Evolutionary conservation across 2,329 filamentous ascomycete genomes (phyloP), one percentile per base, ranked within the genome.

Genomic region (Aspergillus sp.): DNA sequence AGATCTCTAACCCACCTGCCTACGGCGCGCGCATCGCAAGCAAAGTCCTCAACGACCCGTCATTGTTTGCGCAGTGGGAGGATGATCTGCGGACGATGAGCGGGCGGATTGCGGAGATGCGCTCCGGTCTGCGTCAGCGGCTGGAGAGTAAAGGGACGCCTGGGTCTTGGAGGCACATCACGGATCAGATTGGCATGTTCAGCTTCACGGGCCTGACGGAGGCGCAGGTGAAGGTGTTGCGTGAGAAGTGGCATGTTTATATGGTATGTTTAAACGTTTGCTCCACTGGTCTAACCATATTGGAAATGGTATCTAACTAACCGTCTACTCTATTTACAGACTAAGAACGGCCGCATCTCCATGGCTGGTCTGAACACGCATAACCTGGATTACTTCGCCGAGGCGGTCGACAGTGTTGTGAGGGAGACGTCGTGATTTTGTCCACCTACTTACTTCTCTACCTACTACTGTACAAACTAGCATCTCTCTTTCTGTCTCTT

Each of bases 121-220:
- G 95, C 63, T 86, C 86, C 70, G 86, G 84, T 3, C 80, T 99
- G 66, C 85, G 91, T 51, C 78, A 80, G 56, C 91, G 93, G 76
- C 85, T 99, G 11, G 93, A 98, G 78, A 86, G 87, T 70, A 83
- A 93, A 59, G 86, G 85, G 30, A 97, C 95, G 0, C 93, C 93
- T 0, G 93, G 93, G 33, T 89, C 85, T 13, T 99, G 95, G 95
- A 91, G 93, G 71, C 95, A 99, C 79, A 96, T 99, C 74, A 97
- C 93, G 15, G 90, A 96, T 69, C 95, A 99, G 83, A 99, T 99
- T 72, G 95, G 95, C 79, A 99, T 99, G 95, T 99, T 99, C 80
- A 93, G 89, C 75, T 99, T 96, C 57, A 82, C 81, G 0, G 83
- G 83, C 0, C 69, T 86, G 59, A 78, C 60, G 4, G 77, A 80